Evolutionary conservation across 176 grass and related monocot genomes (phyloP).

Genomic region (Hyparrhenia diplandra): DNA sequence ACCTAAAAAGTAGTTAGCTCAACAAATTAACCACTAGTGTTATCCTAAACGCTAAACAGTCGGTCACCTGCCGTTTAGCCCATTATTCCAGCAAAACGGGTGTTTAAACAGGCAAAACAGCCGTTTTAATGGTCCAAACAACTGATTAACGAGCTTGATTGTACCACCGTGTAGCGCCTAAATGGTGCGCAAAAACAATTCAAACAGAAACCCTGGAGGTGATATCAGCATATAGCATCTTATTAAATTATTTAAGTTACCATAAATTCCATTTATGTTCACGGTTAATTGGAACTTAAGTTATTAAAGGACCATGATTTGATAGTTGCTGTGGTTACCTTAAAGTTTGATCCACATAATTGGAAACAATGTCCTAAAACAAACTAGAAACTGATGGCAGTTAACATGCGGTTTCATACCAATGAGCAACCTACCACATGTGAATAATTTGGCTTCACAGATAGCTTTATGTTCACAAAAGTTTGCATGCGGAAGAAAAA

Average conservation of each 20-base stretch:
- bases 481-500: not conserved
- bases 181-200: too few species aligned
- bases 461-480: not conserved
- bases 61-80: too few species aligned
- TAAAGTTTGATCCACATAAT: conserved; percentile 7
- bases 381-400: conserved; percentile 24
- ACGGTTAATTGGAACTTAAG: not conserved
- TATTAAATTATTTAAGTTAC: not conserved
- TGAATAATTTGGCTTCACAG: conserved; percentile 8
- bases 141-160: too few species aligned
- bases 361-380: conserved; percentile 7
- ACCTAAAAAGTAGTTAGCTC: not conserved
- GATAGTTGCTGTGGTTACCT: not conserved
- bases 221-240: not conserved
- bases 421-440: not conserved
- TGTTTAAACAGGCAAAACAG: too few species aligned
- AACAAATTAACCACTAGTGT: not conserved
- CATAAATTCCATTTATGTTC: not conserved
- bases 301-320: not conserved
- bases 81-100: too few species aligned
- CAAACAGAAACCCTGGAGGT: not conserved
- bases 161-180: too few species aligned
- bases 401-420: not conserved
- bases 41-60: too few species aligned
- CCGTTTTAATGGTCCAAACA: too few species aligned